Base-by-base conservation (phyloP, 176 grass and related monocot genomes). In the Triticum dicoccoides region DNA sequence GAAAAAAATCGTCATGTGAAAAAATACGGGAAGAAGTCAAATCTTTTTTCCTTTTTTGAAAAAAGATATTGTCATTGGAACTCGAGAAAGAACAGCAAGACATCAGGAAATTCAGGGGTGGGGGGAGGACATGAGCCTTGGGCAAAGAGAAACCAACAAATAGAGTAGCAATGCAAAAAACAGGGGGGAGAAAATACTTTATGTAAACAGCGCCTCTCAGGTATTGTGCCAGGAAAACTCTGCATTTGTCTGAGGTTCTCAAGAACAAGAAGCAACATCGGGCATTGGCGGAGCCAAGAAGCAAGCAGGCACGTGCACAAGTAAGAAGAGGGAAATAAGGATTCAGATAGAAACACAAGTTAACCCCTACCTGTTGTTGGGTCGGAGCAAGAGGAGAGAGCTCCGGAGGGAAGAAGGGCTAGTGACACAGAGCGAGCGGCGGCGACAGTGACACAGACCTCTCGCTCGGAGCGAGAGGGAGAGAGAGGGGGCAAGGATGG, bases 71-170 rank as follows among this genome's bases (percentile, higher is more conserved):
- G 81, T 74, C 68, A 41, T 80, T 56, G 65, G 65, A 44, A 88
- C 45, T 89, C 51, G 85, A 49, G 82, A 85, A 79, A 93, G 78
- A 85, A 92, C 74, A 83, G 79, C 79, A 83, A 83, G 42, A 73
- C 56, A 83, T 78, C 80, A 84, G 73, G 75, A 30, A 27, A 81
- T 44, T 72, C 70, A 88, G 34, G n/a, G 27, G 45, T 13, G 45
- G 45, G 56, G 70, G 13, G 49, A 44, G 39, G 32, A 66, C 65
- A 86, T 23, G 37, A 39, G 45, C 61, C 29, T 86, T 41, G 65
- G 38, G 54, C 32, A 18, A 56, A 27, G 41, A 65, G 18, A 78
- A 54, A 45, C 70, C 69, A 73, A 73, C 79, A 52, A 86, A 18
- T 82, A 62, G 12, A 62, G 6, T 44, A 68, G 18, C 29, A 63